These are phyloP conservation scores for Fusarium globosum DNA, from an alignment of 2,329 filamentous ascomycete species.

Conservation along the genomic window DNA sequence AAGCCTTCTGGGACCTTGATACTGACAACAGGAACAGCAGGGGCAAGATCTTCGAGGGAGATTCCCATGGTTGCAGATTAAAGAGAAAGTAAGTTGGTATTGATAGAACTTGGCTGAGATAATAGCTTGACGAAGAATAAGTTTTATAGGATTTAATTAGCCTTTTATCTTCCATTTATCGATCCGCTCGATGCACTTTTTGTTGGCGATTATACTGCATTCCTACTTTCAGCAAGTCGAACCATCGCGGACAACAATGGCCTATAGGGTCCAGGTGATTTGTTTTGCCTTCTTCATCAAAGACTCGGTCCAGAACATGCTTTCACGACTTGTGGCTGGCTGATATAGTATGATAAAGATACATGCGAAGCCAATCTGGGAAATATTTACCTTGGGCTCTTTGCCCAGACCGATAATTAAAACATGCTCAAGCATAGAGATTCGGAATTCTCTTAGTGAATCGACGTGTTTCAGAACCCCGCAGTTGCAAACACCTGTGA, in stretches of 20 bases:
- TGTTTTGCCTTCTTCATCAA: accelerated
- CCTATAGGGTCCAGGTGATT: not conserved
- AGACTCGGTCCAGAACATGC: not conserved
- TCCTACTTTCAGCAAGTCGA: accelerated
- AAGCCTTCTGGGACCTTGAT: not conserved
- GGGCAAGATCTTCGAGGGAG: not conserved
- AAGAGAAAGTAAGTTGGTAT: accelerated
- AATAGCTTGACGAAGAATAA: not conserved
- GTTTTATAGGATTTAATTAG: accelerated
- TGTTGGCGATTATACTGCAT: not conserved
- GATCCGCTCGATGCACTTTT: accelerated
- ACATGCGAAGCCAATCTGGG: accelerated
- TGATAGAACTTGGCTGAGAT: not conserved
- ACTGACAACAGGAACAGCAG: not conserved
- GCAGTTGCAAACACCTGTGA: too few relatives aligned
- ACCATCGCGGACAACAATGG: accelerated
- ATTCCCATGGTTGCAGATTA: not conserved
- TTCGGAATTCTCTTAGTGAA: too few relatives aligned
- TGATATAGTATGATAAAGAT: not conserved
- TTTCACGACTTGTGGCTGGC: not conserved
- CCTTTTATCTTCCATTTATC: not conserved
- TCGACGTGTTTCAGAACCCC: too few relatives aligned
- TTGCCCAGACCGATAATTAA: not conserved
- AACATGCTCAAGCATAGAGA: too few relatives aligned
- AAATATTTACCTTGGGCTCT: not conserved